Base-by-base conservation (phyloP, 495 filamentous ascomycete species). In the Penicillium samsonianum region DNA sequence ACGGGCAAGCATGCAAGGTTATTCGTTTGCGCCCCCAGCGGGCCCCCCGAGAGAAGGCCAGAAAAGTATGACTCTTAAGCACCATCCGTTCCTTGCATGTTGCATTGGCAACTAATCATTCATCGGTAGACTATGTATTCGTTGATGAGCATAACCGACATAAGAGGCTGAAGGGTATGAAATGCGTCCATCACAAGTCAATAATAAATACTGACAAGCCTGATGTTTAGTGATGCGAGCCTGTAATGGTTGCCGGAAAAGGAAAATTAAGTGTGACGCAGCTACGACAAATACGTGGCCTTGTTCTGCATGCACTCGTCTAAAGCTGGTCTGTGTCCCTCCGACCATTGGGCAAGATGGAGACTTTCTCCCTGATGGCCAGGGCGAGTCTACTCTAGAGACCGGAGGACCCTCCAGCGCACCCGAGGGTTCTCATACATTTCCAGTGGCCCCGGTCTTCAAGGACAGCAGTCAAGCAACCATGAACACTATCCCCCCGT, bases 141-240 rank as follows among this genome's bases (percentile, higher is more conserved):
- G 94, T 99, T 50, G 95, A 99, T 72, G 94, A 99, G 73, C 93
- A 99, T 70, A 99, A 98, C 73, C 86, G 94, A 43, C 94, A 99
- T 75, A 97, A 97, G 77, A 82, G 94, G 60, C 77, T 98, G 53
- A 99, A 99, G 80, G 92, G 92, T 96, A 84, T 58, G 76, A 35
- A 50, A 47, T 10, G 6, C 14, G 3, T n/a, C 26, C 22, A 46
- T 49, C 46, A 7, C 41, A 65, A 23, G 4, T 53, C 33, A 17
- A 10, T 7, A 37, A 11, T 2, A 73, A 16, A 53, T 43, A 50
- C 41, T 59, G 6, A 56, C 40, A 37, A 41, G 35, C 45, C 52
- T 50, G 31, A 33, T 4, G 7, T 61, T 38, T 69, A 97, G 94
- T 99, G 47, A 98, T 98, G 93, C 88, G 94, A 74, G 94, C 94